phyloP scores from a whole-genome alignment of 2,329 filamentous ascomycete species.

The Neonectria magnoliae region DNA sequence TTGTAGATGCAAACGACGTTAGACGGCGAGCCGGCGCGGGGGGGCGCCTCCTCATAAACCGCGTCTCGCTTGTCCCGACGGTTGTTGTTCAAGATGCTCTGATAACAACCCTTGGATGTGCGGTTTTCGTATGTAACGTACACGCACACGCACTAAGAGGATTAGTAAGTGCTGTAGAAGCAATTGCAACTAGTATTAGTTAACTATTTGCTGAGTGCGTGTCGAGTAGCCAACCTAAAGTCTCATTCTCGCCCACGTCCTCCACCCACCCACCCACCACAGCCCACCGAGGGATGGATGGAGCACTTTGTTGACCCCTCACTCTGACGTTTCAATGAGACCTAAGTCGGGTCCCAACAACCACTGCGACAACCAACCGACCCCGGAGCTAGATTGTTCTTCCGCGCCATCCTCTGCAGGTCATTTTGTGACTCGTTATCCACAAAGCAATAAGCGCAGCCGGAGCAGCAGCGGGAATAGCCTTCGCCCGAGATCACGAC shows the following conservation, averaged over 20 bases:
- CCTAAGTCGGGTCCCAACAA: constrained; percentile 5
- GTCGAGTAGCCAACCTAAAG: background rate
- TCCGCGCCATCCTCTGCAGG: constrained; percentile 17
- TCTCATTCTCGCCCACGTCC: constrained; percentile 8
- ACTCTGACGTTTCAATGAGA: constrained; percentile 18
- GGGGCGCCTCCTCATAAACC: background rate
- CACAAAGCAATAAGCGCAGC: constrained; percentile 15
- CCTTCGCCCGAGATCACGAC: constrained; percentile 7
- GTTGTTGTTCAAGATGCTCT: background rate
- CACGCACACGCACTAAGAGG: background rate
- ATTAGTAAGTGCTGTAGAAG: background rate
- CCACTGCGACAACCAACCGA: background rate
- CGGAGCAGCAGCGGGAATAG: constrained; percentile 20
- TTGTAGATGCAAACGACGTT: background rate
- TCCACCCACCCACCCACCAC: constrained; percentile 11
- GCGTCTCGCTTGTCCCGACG: background rate
- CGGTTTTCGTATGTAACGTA: background rate
- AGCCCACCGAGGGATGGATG: constrained; percentile 9
- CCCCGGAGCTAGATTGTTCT: background rate
- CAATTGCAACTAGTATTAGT: background rate
- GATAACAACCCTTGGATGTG: background rate
- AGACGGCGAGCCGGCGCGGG: background rate
- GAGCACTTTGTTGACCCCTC: constrained; percentile 14
- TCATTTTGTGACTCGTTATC: constrained; percentile 15
- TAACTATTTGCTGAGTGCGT: background rate